Evolutionary conservation across 768 basidiomycete species (phyloP), one percentile per base, ranked within the genome.

Genomic region (Kwoniella dejecticola): DNA sequence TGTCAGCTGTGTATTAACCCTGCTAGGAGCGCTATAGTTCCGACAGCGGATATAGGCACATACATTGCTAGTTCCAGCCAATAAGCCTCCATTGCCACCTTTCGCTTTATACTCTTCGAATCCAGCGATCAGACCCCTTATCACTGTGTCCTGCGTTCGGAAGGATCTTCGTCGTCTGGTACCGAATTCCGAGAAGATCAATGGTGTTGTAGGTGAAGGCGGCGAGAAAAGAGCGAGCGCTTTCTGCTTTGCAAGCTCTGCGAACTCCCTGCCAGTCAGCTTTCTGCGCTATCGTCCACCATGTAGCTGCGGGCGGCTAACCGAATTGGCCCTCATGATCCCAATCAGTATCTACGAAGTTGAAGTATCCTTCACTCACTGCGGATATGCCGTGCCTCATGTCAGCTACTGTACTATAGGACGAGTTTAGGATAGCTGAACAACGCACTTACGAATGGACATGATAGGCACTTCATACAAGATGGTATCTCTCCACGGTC

Each of bases 381-480:
- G 52, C 11, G 12, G n/a, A 11, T 15, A 36, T 36, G 31, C 23
- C 17, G 26, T 44, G 13, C 6, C 52, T 33, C 46, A 21, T 19
- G 10, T 57, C 47, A 58, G 57, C 40, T 45, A n/a, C 6, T 46
- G 23, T 5, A 41, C 46, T 4, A 50, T 41, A 19, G 12, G 30
- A 12, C 29, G 24, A 24, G 10, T 17, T 17, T 26, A 41, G 13
- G 19, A 15, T 29, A 42, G 15, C 24, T 52, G 27, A 30, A 0
- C 10, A 21, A 17, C 19, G 33, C 7, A 73, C 77, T 57, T 47
- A 78, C 77, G 81, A 64, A 86, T 86, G 13, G 92, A 87, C 91
- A 98, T 93, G 52, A 98, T 81, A 1, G 92, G 94, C 1, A 97
- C 92, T 80, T 98, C 96, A 87, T 95, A 99, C 26, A 96, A 81